phyloP scores from a whole-genome alignment of 169 alveolate genomes.

The Plasmodium yoelii region DNA sequence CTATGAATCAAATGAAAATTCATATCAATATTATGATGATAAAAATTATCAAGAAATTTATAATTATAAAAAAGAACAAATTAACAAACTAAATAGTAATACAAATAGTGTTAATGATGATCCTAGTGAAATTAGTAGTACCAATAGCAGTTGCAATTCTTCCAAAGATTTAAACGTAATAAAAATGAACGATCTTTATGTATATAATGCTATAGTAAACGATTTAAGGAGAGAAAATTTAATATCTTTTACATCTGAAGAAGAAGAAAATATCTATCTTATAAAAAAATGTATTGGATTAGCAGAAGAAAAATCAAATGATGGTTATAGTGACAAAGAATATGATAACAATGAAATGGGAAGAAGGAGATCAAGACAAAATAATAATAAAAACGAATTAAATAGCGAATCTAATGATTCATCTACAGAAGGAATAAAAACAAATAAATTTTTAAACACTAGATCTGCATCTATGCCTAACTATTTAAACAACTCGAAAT shows the following conservation, averaged over 20 bases:
- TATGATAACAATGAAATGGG: neutral
- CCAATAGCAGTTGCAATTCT: neutral
- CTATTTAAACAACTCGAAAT: slow-evolving; percentile 19
- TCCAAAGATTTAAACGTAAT: slow-evolving; percentile 4
- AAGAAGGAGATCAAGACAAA: neutral
- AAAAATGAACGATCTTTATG: slow-evolving; percentile 57
- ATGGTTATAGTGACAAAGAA: neutral
- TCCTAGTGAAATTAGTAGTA: neutral
- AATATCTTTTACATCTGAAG: slow-evolving; percentile 17
- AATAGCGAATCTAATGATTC: slow-evolving; percentile 6
- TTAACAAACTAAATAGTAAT: neutral
- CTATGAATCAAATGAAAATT: neutral
- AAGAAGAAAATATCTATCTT: slow-evolving; percentile 28
- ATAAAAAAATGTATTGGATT: slow-evolving; percentile 36
- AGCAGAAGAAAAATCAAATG: neutral
- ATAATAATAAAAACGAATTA: neutral
- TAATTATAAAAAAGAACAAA: neutral
- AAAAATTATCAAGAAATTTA: neutral
- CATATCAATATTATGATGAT: no score
- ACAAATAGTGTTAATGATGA: neutral
- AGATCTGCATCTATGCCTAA: slow-evolving; percentile 61
- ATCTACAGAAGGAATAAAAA: neutral
- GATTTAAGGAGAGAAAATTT: slow-evolving; percentile 57
- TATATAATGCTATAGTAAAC: slow-evolving; percentile 40
- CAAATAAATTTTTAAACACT: neutral